Conservation (phyloP, 208 protist species). For the Zelonia costaricensis region DNA sequence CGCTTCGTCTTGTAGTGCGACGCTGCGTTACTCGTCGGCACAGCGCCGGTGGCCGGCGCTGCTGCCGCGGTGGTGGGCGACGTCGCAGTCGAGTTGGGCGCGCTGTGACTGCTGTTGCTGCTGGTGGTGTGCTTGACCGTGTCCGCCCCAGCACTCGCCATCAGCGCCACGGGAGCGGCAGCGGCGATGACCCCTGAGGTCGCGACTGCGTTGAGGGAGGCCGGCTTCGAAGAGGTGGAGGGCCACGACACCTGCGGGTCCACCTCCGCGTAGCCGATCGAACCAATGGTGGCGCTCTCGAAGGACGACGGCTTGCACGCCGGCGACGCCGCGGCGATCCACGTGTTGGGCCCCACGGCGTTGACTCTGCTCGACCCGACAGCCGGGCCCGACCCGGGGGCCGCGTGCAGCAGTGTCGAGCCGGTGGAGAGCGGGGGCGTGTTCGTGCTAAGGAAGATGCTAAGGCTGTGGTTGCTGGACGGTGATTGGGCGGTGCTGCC, state of each 20-base stretch:
- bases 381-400: not conserved
- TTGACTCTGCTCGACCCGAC: not conserved
- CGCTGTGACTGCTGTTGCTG: conserved; percentile 1
- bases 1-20: conserved; percentile 39
- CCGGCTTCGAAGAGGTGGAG: conserved; percentile 2
- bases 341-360: not conserved
- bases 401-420: not conserved
- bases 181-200: no score
- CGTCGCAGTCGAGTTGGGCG: not conserved
- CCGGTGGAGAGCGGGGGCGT: not conserved
- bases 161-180: not conserved
- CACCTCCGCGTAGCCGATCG: conserved; percentile 3
- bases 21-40: conserved; percentile 17
- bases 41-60: not conserved
- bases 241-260: not conserved
- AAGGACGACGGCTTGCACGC: not conserved
- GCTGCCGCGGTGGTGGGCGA: not conserved
- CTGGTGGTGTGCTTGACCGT: not conserved
- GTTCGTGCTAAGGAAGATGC: not conserved
- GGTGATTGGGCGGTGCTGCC: not conserved
- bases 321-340: not conserved
- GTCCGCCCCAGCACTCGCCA: not conserved
- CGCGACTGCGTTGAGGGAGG: not conserved
- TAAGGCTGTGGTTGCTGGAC: no score
- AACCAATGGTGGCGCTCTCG: conserved; percentile 2